phyloP scores from a whole-genome alignment of 805 yeast genomes.

The Kurtzmaniella fragi region DNA sequence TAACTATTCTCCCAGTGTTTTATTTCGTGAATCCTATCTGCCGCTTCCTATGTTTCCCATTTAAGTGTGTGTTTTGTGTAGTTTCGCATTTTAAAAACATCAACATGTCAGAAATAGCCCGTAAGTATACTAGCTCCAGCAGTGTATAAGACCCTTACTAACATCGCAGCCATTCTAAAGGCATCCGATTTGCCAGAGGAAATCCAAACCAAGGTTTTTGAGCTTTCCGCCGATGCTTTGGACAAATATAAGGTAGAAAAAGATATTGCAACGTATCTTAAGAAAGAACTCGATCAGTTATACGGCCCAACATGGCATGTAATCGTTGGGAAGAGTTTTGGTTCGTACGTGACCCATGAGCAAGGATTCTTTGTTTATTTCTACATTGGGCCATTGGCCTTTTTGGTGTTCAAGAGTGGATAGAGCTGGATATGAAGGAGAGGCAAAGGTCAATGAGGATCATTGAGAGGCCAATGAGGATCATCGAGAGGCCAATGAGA shows the following conservation, averaged over 20 bases:
- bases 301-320: constrained; percentile 79
- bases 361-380: constrained; percentile 68
- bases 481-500: background rate
- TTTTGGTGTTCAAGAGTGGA: constrained; percentile 65
- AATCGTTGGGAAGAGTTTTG: constrained; percentile 74
- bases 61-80: too few relatives aligned
- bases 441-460: background rate
- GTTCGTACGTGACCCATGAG: constrained; percentile 76
- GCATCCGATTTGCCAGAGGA: constrained; percentile 48
- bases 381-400: constrained; percentile 65
- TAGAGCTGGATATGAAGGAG: too few relatives aligned
- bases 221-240: constrained; percentile 42
- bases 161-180: constrained; percentile 30
- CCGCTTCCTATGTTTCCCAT: too few relatives aligned
- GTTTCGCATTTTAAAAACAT: too few relatives aligned
- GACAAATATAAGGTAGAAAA: constrained; percentile 42
- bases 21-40: too few relatives aligned
- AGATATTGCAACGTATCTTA: constrained; percentile 62
- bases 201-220: constrained; percentile 45
- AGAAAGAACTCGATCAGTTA: constrained; percentile 59
- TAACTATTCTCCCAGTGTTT: too few relatives aligned
- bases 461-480: too few relatives aligned
- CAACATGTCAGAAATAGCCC: too few relatives aligned
- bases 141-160: background rate
- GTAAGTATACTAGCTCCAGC: too few relatives aligned